A percentile compares a stretch with the other conserved stretches of the same genome.
phyloP scores from a whole-genome alignment of 2,329 filamentous ascomycete species.

The Neopestalotiopsis sp. region DNA sequence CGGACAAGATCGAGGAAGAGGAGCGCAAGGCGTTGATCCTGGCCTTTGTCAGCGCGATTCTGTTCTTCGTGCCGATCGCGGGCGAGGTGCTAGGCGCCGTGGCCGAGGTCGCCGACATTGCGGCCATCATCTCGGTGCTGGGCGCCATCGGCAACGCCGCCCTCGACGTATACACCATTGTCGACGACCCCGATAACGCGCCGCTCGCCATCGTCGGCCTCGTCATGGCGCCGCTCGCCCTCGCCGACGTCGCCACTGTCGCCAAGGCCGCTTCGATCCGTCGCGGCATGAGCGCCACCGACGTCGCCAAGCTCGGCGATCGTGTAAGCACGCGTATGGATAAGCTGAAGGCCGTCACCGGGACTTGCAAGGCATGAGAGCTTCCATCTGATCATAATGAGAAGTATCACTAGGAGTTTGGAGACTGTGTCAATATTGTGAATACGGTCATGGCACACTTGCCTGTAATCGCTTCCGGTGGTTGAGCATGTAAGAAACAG shows the following conservation, averaged over 20 bases:
- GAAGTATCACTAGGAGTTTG: too few species aligned
- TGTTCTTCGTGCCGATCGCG: conserved; percentile 33
- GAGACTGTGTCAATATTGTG: too few species aligned
- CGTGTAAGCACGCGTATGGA: neutral
- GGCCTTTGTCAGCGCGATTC: conserved; percentile 26
- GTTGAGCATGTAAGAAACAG: too few species aligned
- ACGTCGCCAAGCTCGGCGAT: conserved; percentile 6
- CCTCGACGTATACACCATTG: conserved; percentile 26
- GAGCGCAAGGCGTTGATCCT: conserved; percentile 32
- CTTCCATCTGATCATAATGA: too few species aligned
- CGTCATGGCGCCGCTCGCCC: neutral
- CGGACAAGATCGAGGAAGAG: conserved; percentile 31
- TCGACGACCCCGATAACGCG: conserved; percentile 28
- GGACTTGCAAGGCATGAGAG: too few species aligned
- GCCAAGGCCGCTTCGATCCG: conserved; percentile 16
- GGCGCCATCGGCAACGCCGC: conserved; percentile 21
- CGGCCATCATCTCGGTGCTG: neutral
- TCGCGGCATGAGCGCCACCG: neutral
- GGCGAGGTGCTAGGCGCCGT: conserved; percentile 22
- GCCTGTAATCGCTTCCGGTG: too few species aligned
- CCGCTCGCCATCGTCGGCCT: conserved; percentile 20
- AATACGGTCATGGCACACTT: too few species aligned
- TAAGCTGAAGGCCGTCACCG: too few species aligned
- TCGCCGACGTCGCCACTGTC: conserved; percentile 4
- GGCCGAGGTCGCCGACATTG: conserved; percentile 12